Base-by-base conservation (phyloP, 2,329 filamentous ascomycete species). In the Fusarium agapanthi region DNA sequence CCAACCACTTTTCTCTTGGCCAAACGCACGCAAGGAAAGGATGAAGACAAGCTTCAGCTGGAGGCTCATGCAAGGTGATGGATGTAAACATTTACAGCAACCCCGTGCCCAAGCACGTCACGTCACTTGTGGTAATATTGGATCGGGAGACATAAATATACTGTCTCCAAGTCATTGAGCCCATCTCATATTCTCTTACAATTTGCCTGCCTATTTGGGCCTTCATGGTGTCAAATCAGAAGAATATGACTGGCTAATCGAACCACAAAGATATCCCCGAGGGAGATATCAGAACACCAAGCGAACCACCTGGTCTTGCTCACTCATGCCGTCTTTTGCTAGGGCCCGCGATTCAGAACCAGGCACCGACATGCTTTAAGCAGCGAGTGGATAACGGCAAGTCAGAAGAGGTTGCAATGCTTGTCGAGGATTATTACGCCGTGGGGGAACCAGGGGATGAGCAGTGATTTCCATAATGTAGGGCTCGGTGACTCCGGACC, bases 401-500 rank as follows among this genome's bases (percentile, higher is more conserved):
- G n/a, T 2, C 30, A 22, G 26, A 32, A 50, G 40, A 28, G n/a
- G 43, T 24, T 50, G 26, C 24, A 41, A 53, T n/a, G 44, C 34
- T 13, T 40, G 69, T 54, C 56, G 58, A 70, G 69, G 26, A 67
- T 55, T 14, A n/a, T 28, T 9, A 37, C 35, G 12, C 40, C 41
- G 20, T 54, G 63, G 56, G 41, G 41, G 28, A 24, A 13, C 26
- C n/a, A 20, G 40, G 24, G 18, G 15, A 22, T 15, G 20, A n/a
- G 32, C 22, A 50, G 32, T 16, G 53, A n/a, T 28, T n/a, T 34
- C 6, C 26, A 10, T 28, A 32, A n/a, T 22, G 45, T 22, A 50
- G 20, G 41, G 54, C 32, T 72, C 65, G 56, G 65, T 72, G 56
- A n/a, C 62, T 51, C 70, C 65, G 70, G 61, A 32, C 61, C 56